Evolutionary conservation across 169 alveolate genomes (phyloP).

Genomic region (Fabrea salina): DNA sequence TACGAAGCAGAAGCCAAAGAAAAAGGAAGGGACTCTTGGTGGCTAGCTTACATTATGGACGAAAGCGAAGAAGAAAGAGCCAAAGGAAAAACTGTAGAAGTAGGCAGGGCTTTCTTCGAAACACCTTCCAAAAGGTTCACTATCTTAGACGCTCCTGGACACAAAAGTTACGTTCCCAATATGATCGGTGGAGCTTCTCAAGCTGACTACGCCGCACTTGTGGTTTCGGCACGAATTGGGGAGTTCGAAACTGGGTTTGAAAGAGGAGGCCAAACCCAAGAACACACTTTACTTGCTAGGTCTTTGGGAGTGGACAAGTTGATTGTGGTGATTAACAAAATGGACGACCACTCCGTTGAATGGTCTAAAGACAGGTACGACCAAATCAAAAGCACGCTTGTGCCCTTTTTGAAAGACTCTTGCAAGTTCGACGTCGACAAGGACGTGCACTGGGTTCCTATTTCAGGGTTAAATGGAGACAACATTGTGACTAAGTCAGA

Average conservation of each 20-base stretch:
- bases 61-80: constrained; percentile 98
- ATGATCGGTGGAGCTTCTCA: constrained; percentile 99
- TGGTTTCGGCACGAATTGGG: background rate
- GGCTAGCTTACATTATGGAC: constrained; percentile 99
- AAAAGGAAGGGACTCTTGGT: constrained; percentile 98
- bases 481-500: constrained; percentile 87
- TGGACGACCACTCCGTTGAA: constrained; percentile 97
- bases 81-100: constrained; percentile 99
- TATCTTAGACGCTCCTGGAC: constrained; percentile 99
- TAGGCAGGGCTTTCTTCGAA: constrained; percentile 96
- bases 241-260: constrained; percentile 99
- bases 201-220: constrained; percentile 99
- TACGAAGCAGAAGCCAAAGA: constrained; percentile 98
- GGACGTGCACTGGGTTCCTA: constrained; percentile 93
- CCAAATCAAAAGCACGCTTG: constrained; percentile 79
- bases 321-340: constrained; percentile 97
- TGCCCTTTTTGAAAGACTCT: constrained; percentile 84
- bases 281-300: constrained; percentile 98
- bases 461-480: constrained; percentile 96
- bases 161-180: constrained; percentile 98
- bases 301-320: constrained; percentile 95
- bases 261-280: constrained; percentile 99
- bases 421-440: constrained; percentile 89
- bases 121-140: constrained; percentile 94
- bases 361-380: constrained; percentile 92